A percentile compares a stretch with the other conserved stretches of the same genome.
Conservation (phyloP, 2,329 filamentous ascomycete species). For the Sclerotinia minor region DNA sequence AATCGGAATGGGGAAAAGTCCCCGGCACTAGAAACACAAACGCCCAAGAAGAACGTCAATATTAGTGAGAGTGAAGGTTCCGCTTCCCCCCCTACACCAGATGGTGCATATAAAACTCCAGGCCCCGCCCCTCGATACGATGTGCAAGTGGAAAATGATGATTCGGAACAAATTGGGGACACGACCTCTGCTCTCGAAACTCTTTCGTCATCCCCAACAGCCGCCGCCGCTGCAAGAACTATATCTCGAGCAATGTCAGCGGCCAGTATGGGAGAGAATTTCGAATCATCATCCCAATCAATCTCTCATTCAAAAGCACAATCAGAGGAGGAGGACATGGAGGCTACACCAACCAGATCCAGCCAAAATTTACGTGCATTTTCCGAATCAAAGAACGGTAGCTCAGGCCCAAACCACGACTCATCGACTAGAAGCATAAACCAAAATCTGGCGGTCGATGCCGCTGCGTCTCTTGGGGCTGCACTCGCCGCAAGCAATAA, state of each 20-base stretch:
- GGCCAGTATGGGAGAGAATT: slow-evolving; percentile 41
- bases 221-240: slow-evolving; percentile 55
- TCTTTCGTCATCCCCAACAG: slow-evolving; percentile 58
- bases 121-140: slow-evolving; percentile 24
- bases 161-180: slow-evolving; percentile 39
- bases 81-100: slow-evolving; percentile 36
- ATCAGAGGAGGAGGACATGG: slow-evolving; percentile 33
- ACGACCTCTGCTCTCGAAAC: slow-evolving; percentile 54
- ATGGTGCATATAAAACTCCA: slow-evolving; percentile 38
- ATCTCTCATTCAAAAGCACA: slow-evolving; percentile 28
- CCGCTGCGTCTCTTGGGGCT: slow-evolving; percentile 50
- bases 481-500: slow-evolving; percentile 45
- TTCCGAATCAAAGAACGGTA: slow-evolving; percentile 31
- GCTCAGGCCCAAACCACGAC: slow-evolving; percentile 40
- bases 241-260: slow-evolving; percentile 54
- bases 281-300: slow-evolving; percentile 27
- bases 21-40: slow-evolving; percentile 13
- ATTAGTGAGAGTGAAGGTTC: slow-evolving; percentile 12
- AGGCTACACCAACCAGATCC: slow-evolving; percentile 36
- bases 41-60: not conserved
- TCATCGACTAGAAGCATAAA: slow-evolving; percentile 42
- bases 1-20: slow-evolving; percentile 23
- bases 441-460: slow-evolving; percentile 42
- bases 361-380: slow-evolving; percentile 24
- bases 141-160: slow-evolving; percentile 20